phyloP scores from a whole-genome alignment of 129 eudicot genomes.

The carrot (Daucus carota) region DNA sequence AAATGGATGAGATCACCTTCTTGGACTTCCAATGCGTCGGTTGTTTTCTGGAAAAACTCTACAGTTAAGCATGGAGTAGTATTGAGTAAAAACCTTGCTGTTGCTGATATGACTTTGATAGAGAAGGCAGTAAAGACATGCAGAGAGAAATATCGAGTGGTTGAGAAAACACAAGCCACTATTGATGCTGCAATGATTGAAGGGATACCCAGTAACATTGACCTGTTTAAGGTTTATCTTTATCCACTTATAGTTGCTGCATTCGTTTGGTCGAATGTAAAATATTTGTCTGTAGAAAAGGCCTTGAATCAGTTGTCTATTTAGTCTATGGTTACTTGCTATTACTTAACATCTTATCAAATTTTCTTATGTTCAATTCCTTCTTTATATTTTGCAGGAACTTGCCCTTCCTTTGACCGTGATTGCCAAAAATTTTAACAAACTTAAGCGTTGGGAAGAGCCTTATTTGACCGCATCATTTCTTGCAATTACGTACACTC shows the following conservation, averaged over 20 bases:
- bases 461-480: slow-evolving; percentile 72
- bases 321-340: neutral
- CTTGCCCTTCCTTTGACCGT: slow-evolving; percentile 69
- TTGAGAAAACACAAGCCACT: slow-evolving; percentile 89
- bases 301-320: neutral
- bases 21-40: slow-evolving; percentile 70
- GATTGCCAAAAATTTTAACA: slow-evolving; percentile 43
- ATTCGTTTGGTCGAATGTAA: neutral
- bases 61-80: slow-evolving; percentile 45
- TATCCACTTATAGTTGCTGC: slow-evolving; percentile 8
- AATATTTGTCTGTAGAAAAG: neutral
- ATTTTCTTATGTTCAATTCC: neutral
- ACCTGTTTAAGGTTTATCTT: slow-evolving; percentile 86
- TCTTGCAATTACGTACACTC: slow-evolving; percentile 60
- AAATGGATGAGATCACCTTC: slow-evolving; percentile 84
- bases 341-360: neutral
- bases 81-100: slow-evolving; percentile 69
- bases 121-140: slow-evolving; percentile 64
- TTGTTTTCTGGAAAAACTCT: slow-evolving; percentile 69
- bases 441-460: slow-evolving; percentile 82
- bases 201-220: slow-evolving; percentile 96
- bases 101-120: slow-evolving; percentile 62
- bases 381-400: slow-evolving; percentile 40
- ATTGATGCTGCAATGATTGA: slow-evolving; percentile 97
- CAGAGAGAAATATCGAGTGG: slow-evolving; percentile 48